Percentiles rank a stretch among this genome's conserved stretches.
phyloP scores from a whole-genome alignment of 352 stramenopile genomes.

The Phytophthora quininea region DNA sequence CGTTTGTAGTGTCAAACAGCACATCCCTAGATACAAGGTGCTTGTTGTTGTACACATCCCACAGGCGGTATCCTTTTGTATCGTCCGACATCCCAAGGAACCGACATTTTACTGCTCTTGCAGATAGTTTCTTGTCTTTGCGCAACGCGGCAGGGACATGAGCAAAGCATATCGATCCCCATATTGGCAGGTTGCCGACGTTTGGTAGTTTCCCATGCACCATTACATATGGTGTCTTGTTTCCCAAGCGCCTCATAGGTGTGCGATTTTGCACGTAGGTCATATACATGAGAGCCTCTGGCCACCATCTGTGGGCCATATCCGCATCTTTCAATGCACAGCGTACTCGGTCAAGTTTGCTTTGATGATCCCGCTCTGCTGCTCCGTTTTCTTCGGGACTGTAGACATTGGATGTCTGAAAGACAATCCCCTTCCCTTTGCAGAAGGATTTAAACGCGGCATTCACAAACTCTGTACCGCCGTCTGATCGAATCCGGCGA shows the following conservation, averaged over 20 bases:
- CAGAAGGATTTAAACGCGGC: conserved; percentile 1
- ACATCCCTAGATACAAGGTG: background rate
- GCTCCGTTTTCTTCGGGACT: conserved; percentile 1
- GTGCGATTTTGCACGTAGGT: background rate
- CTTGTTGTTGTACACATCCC: conserved; percentile 2
- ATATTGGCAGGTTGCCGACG: background rate
- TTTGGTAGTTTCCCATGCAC: background rate
- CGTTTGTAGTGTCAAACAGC: background rate
- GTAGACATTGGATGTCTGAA: background rate
- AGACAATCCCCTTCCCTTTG: conserved; percentile 1
- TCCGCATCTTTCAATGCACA: background rate
- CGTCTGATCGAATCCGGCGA: conserved; percentile 3
- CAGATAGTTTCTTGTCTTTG: conserved; percentile 1
- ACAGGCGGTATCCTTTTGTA: background rate
- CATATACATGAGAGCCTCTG: background rate
- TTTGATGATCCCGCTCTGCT: background rate
- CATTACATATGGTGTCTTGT: conserved; percentile 1
- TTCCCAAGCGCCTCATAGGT: background rate
- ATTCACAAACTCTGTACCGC: conserved; percentile 1
- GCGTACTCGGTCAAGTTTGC: conserved; percentile 1
- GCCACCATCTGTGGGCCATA: background rate
- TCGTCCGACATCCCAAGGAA: conserved; percentile 2
- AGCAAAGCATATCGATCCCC: conserved; percentile 1
- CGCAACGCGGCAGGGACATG: background rate
- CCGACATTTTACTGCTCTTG: background rate